Evolutionary conservation across 805 yeast species (phyloP).

Genomic region (Cyberlindnera americana): DNA sequence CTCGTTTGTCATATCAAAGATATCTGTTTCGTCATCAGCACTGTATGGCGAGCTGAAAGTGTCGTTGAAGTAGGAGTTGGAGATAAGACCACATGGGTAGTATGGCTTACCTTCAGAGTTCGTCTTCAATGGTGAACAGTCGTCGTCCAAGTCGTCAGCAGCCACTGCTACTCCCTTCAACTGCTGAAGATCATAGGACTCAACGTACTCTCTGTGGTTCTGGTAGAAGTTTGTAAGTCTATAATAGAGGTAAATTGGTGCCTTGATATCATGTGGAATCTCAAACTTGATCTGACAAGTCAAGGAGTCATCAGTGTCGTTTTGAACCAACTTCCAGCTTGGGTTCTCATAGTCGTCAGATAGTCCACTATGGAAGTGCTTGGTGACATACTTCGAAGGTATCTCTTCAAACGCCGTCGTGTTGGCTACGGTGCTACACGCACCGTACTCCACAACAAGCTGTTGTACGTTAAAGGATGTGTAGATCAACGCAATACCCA

Average conservation of each 20-base stretch:
- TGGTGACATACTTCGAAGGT: slow-evolving; percentile 54
- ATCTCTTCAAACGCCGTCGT: slow-evolving; percentile 41
- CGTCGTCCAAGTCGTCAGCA: slow-evolving; percentile 43
- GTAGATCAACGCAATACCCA: slow-evolving; percentile 79
- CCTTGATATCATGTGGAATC: slow-evolving; percentile 64
- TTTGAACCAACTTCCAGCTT: slow-evolving; percentile 55
- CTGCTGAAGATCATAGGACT: slow-evolving; percentile 77
- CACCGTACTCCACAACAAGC: slow-evolving; percentile 68
- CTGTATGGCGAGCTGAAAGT: slow-evolving; percentile 55
- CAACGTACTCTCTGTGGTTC: slow-evolving; percentile 92
- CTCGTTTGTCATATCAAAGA: slow-evolving; percentile 31
- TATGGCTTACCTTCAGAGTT: slow-evolving; percentile 53
- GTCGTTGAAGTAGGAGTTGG: slow-evolving; percentile 90
- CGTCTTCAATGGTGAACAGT: slow-evolving; percentile 62
- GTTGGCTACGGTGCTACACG: slow-evolving; percentile 56
- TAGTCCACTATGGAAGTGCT: slow-evolving; percentile 51
- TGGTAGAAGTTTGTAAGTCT: slow-evolving; percentile 87
- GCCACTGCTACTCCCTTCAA: slow-evolving; percentile 70
- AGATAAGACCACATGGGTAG: slow-evolving; percentile 95
- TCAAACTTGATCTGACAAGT: slow-evolving; percentile 69
- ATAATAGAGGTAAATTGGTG: slow-evolving; percentile 77
- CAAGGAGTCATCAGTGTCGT: slow-evolving; percentile 35
- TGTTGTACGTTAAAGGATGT: slow-evolving; percentile 81
- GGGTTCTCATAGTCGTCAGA: slow-evolving; percentile 34
- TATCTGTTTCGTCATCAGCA: slow-evolving; percentile 8